phyloP scores from a whole-genome alignment of 2,329 filamentous ascomycete genomes.

The Clarireedia paspali region DNA sequence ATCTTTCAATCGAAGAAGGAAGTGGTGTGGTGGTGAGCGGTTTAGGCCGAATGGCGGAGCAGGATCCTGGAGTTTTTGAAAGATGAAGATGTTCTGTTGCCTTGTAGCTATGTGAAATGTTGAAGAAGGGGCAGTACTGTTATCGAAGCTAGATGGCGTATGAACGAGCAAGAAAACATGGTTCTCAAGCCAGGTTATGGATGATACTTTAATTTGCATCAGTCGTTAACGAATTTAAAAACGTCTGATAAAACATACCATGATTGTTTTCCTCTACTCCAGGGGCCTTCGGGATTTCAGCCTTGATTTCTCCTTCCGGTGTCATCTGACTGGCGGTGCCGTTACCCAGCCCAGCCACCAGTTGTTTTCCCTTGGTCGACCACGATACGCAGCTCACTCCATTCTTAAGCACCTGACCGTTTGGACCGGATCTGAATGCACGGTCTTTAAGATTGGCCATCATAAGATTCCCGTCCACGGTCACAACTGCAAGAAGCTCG shows the following conservation, averaged over 20 bases:
- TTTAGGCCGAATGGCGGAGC: slow-evolving; percentile 63
- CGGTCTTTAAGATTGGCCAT: slow-evolving; percentile 72
- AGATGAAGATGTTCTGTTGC: slow-evolving; percentile 54
- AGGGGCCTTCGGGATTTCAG: slow-evolving; percentile 69
- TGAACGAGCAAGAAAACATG: slow-evolving; percentile 76
- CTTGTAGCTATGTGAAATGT: slow-evolving; percentile 75
- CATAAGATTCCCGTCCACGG: slow-evolving; percentile 70
- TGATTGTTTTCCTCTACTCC: slow-evolving; percentile 55
- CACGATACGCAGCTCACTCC: slow-evolving; percentile 81
- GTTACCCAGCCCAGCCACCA: slow-evolving; percentile 77
- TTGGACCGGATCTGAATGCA: slow-evolving; percentile 46
- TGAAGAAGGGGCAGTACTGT: slow-evolving; percentile 48
- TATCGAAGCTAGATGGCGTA: slow-evolving; percentile 53
- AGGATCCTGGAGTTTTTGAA: slow-evolving; percentile 68
- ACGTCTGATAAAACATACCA: slow-evolving; percentile 43
- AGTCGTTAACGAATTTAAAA: slow-evolving; percentile 11
- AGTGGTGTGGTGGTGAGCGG: slow-evolving; percentile 64
- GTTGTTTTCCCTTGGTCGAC: slow-evolving; percentile 89
- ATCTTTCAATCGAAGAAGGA: slow-evolving; percentile 66
- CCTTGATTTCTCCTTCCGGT: slow-evolving; percentile 69
- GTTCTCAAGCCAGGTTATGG: slow-evolving; percentile 83
- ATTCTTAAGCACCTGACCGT: slow-evolving; percentile 59
- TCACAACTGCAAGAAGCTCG: slow-evolving; percentile 73
- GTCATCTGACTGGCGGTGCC: slow-evolving; percentile 79
- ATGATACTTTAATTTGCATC: slow-evolving; percentile 51